Evolutionary conservation across 768 basidiomycete species (phyloP).

Genomic region (Termitomyces heimii): DNA sequence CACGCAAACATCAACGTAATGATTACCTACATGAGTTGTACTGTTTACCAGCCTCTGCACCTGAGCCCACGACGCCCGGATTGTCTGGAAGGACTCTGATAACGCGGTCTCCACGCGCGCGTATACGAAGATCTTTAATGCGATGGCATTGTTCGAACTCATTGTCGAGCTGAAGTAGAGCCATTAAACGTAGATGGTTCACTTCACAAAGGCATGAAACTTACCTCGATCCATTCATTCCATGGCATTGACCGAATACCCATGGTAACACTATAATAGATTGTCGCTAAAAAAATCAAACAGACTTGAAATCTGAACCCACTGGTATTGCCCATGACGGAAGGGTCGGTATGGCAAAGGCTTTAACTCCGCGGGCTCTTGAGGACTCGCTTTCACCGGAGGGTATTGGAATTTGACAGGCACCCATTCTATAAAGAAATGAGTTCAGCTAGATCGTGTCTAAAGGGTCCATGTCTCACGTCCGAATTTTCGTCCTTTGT

Average conservation of each 20-base stretch:
- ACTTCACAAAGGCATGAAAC: slow-evolving; percentile 2
- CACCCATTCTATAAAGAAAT: slow-evolving; percentile 39
- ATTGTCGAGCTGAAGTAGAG: slow-evolving; percentile 45
- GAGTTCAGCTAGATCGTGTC: not conserved
- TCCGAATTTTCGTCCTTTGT: slow-evolving; percentile 6
- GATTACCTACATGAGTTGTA: not conserved
- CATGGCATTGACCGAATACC: slow-evolving; percentile 45
- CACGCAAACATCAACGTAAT: not conserved
- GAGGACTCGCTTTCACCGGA: slow-evolving; percentile 31
- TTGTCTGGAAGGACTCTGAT: slow-evolving; percentile 46
- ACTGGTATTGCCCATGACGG: slow-evolving; percentile 60
- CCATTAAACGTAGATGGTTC: not conserved
- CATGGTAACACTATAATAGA: slow-evolving; percentile 15
- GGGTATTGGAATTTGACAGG: slow-evolving; percentile 50
- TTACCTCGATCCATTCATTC: slow-evolving; percentile 71
- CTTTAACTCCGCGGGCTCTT: slow-evolving; percentile 36
- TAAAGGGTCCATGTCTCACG: not conserved
- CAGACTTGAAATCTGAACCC: slow-evolving; percentile 16
- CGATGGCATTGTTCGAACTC: slow-evolving; percentile 47
- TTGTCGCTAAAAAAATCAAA: not conserved
- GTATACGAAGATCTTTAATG: slow-evolving; percentile 53
- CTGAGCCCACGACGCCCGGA: slow-evolving; percentile 31
- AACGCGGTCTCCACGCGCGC: slow-evolving; percentile 41
- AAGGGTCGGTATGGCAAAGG: slow-evolving; percentile 66
- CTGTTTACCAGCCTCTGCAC: slow-evolving; percentile 30